Percentiles rank a stretch among this genome's conserved stretches.
Evolutionary conservation across 768 basidiomycete species (phyloP).

Genomic region (Strobilomyces dryophilus): DNA sequence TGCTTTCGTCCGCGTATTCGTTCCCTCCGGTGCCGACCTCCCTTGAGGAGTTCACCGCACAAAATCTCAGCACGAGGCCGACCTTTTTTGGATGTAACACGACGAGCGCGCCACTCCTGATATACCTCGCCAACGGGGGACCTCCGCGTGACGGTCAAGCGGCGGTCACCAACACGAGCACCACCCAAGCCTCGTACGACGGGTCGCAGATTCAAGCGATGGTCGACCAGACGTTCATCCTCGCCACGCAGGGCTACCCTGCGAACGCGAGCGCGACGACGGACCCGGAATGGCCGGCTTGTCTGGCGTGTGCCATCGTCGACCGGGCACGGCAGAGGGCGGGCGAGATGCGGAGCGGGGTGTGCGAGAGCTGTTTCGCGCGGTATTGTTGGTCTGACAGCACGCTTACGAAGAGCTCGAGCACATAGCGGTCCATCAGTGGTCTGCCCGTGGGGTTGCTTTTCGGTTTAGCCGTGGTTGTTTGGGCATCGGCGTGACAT

Average conservation of each 20-base stretch:
- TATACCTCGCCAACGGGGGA: constrained; percentile 51
- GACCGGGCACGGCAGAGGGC: constrained; percentile 39
- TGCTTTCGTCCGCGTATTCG: constrained; percentile 32
- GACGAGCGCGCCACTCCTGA: constrained; percentile 39
- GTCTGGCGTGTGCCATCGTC: constrained; percentile 39
- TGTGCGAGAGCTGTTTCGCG: constrained; percentile 29
- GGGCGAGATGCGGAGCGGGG: constrained; percentile 25
- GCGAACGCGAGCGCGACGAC: constrained; percentile 21
- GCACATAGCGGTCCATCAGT: neutral
- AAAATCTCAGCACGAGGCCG: constrained; percentile 35
- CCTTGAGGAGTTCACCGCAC: constrained; percentile 28
- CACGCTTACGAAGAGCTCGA: neutral
- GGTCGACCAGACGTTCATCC: constrained; percentile 42
- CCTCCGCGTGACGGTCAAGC: constrained; percentile 27
- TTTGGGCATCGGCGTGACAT: neutral
- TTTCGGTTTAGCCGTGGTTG: constrained; percentile 1
- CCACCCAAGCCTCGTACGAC: constrained; percentile 36
- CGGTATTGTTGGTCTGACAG: constrained; percentile 32
- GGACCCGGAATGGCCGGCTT: constrained; percentile 39
- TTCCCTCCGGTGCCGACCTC: constrained; percentile 32
- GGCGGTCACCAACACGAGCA: constrained; percentile 39
- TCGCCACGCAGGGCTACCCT: constrained; percentile 42
- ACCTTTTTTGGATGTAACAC: constrained; percentile 4
- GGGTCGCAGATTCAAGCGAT: constrained; percentile 38
- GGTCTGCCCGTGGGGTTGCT: neutral